These are phyloP conservation scores for Jamesozyma hellenica DNA, from an alignment of 805 yeast genomes.

Conservation along the genomic window DNA sequence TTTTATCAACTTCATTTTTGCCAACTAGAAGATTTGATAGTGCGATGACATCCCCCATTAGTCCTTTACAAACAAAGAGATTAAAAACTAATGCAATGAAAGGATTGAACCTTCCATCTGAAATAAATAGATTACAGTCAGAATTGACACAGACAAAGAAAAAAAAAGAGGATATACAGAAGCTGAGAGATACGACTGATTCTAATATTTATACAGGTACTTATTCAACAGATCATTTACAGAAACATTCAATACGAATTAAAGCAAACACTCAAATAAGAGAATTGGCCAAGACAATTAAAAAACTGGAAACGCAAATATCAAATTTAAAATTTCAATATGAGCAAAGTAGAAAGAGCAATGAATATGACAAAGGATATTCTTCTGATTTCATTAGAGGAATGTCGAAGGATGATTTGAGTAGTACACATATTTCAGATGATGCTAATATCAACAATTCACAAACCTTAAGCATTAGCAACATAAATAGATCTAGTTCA, in stretches of 20 bases:
- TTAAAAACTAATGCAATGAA: slow-evolving; percentile 19
- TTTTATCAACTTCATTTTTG: slow-evolving; percentile 28
- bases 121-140: slow-evolving; percentile 17
- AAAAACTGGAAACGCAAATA: slow-evolving; percentile 21
- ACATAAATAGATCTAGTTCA: neutral
- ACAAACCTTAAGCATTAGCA: neutral
- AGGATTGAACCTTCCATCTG: slow-evolving; percentile 15
- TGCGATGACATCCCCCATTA: slow-evolving; percentile 20
- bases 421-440: neutral
- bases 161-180: slow-evolving; percentile 20
- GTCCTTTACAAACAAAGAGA: slow-evolving; percentile 19
- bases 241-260: slow-evolving; percentile 27
- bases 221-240: slow-evolving; percentile 30
- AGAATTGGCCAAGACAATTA: slow-evolving; percentile 24
- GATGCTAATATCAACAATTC: neutral
- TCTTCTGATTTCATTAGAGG: neutral
- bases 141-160: slow-evolving; percentile 15
- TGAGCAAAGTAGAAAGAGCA: slow-evolving; percentile 10
- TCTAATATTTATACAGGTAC: slow-evolving; percentile 27
- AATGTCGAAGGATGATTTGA: slow-evolving; percentile 1
- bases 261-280: slow-evolving; percentile 27
- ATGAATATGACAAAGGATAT: slow-evolving; percentile 1
- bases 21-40: slow-evolving; percentile 22
- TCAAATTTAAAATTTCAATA: slow-evolving; percentile 16
- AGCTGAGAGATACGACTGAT: slow-evolving; percentile 19